phyloP scores from a whole-genome alignment of 352 stramenopile genomes.

The Phytophthora europaea region DNA sequence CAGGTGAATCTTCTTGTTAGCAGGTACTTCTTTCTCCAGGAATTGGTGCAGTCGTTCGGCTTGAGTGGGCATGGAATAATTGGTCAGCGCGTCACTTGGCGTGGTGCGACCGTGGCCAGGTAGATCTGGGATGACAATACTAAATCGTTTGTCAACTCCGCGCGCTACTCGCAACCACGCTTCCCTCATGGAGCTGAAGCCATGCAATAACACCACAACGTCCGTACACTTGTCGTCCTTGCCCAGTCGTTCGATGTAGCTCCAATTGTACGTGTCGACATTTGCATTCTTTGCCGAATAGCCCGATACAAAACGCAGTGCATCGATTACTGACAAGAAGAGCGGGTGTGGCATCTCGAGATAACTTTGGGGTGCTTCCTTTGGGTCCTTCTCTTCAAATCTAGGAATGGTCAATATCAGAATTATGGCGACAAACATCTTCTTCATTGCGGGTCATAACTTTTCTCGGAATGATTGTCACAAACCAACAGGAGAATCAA shows the following conservation, averaged over 20 bases:
- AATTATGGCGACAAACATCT: neutral
- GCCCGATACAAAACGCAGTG: slow-evolving; percentile 59
- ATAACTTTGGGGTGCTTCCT: neutral
- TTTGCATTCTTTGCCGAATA: slow-evolving; percentile 53
- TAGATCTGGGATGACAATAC: slow-evolving; percentile 71
- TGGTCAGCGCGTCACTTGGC: slow-evolving; percentile 47
- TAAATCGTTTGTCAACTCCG: slow-evolving; percentile 57
- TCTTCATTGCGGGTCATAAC: no score
- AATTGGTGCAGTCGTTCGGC: slow-evolving; percentile 65
- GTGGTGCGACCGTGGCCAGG: slow-evolving; percentile 70
- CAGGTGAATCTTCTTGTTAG: slow-evolving; percentile 68
- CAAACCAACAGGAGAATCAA: no score
- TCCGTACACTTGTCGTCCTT: slow-evolving; percentile 47
- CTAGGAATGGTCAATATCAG: neutral
- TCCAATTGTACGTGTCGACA: slow-evolving; percentile 72
- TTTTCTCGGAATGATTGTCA: no score
- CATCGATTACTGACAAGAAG: slow-evolving; percentile 51
- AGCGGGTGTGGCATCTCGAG: slow-evolving; percentile 29
- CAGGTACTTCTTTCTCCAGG: slow-evolving; percentile 52
- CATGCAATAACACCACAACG: slow-evolving; percentile 72
- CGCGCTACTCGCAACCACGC: slow-evolving; percentile 65
- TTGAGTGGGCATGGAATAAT: slow-evolving; percentile 63
- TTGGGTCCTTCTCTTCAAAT: neutral
- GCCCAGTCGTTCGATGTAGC: slow-evolving; percentile 70
- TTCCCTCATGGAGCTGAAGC: slow-evolving; percentile 76